Evolutionary conservation across 805 yeast species (phyloP), one percentile per base, ranked within the genome.

Genomic region (Yarrowia porcina): DNA sequence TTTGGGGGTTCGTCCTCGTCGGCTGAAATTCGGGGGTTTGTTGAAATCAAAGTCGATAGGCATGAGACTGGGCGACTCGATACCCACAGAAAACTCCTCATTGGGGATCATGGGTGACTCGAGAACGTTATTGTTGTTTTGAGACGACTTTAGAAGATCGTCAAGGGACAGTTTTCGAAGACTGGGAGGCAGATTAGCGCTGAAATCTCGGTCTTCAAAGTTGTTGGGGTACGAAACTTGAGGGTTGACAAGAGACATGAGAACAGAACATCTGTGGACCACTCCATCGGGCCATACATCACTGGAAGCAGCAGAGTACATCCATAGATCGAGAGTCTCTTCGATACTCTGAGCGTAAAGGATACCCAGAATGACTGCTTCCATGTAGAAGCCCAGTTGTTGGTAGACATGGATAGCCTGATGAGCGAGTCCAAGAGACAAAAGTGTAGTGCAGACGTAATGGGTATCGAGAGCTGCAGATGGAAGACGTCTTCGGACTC

Each of bases 241-340:
- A 17, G 59, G 59, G 23, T 52, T 52, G 25, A 52, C 59, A 11
- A 52, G 59, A n/a, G 59, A 52, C 35, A 36, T 52, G 33, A 52
- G 44, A 17, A 36, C 25, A 4, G 59, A 52, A 23, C 59, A 52
- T 36, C 59, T n/a, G 9, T 52, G 32, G 17, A 52, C 44, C 4
- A 52, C 59, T 35, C 59, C 59, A 36, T 52, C 59, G 23, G 42
- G 28, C 59, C 59, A 52, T 8, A 52, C 2, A n/a, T 52, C 59
- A 12, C 59, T 52, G 30, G 44, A 52, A 3, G 44, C 44, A 1
- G 59, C 59, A 36, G 59, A 52, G 33, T 52, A 52, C 44, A 52
- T 52, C 59, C 59, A 52, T 25, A 52, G 25, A 25, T 52, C 59
- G 2, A 52, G 59, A 2, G 59, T 52, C 44, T 52, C 59, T 25